A percentile compares a stretch with the other conserved stretches of the same genome.
Conservation (phyloP, 2,329 filamentous ascomycete genomes). For the Pezizomycotina sp. region DNA sequence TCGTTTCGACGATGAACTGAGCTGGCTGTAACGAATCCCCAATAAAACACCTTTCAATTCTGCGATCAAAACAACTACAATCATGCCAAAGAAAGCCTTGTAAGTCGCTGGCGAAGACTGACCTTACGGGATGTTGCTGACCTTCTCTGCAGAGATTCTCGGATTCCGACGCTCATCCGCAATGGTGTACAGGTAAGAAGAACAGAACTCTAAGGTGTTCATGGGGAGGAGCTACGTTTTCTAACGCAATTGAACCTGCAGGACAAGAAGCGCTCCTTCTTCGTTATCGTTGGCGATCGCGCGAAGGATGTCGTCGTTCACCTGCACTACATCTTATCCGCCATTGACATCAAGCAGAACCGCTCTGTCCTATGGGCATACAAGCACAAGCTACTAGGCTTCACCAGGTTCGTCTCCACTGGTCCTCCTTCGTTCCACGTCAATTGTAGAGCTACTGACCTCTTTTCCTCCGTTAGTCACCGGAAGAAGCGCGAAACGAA, state of each 20-base stretch:
- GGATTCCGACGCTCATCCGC: conserved; percentile 76
- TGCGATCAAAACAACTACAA: conserved; percentile 5
- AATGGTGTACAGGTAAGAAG: conserved; percentile 53
- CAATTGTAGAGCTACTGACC: not conserved
- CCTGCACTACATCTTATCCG: conserved; percentile 82
- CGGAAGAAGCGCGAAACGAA: conserved; percentile 96
- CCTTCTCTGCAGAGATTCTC: conserved; percentile 49
- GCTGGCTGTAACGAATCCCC: too few species aligned
- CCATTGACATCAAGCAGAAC: conserved; percentile 78
- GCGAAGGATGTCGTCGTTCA: conserved; percentile 95
- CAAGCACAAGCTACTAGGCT: conserved; percentile 90
- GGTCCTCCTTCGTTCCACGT: conserved; percentile 1
- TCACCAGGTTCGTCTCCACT: conserved; percentile 45
- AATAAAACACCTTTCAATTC: conserved; percentile 1
- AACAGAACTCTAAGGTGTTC: not conserved
- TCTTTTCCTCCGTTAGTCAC: conserved; percentile 40
- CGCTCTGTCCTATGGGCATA: conserved; percentile 97
- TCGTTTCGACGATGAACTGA: too few species aligned
- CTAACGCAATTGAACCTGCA: conserved; percentile 4
- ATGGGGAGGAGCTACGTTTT: not conserved
- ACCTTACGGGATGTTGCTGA: conserved; percentile 5
- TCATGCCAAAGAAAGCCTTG: conserved; percentile 26
- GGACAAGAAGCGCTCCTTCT: conserved; percentile 96
- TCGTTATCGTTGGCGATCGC: conserved; percentile 85
- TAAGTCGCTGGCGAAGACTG: conserved; percentile 9